Evolutionary conservation across 1,284 basidiomycete genomes (phyloP), one percentile per base, ranked within the genome.

Genomic region (Ceratobasidium sp.): DNA sequence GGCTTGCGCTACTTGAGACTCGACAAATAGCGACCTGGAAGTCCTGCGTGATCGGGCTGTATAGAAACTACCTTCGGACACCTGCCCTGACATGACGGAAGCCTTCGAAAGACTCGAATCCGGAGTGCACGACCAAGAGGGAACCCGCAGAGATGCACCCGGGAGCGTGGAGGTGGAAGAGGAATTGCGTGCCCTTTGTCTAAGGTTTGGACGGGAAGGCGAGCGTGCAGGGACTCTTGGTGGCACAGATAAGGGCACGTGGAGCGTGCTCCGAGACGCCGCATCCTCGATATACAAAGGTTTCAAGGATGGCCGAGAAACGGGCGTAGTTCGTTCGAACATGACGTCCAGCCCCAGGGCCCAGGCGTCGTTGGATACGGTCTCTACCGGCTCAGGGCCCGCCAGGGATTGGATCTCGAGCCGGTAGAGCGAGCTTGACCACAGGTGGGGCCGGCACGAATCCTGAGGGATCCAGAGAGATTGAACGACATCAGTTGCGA

Each of bases 201-300:
- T 16, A 8, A 33, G 25, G 23, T 39, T 56, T 19, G 56, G 56
- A 23, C 56, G 56, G 42, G 33, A 39, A 14, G 49, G 19, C 49
- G 49, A 52, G 23, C 49, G 49, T 14, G 23, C 19, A 5, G 49
- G 49, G 2, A 57, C 23, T 8, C 9, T 11, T 9, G 56, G 19
- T 42, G 56, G 53, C 25, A 30, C 29, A 33, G 27, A 25, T 13
- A 23, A 42, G 8, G 25, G 59, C 27, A n/a, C 29, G 19, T 41
- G 30, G 16, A 46, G 57, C 44, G 47, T 14, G 8, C 21, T 52
- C 47, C 49, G 49, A 3, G 59, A 52, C 36, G 46, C 21, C 3
- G 47, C 49, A 21, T 36, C 21, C 30, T 36, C 33, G 33, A 36
- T 36, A 36, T 36, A 11, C 11, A 36, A 36, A 36, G 33, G 33